Percentiles rank a stretch among this genome's conserved stretches.
phyloP scores from a whole-genome alignment of 2,329 filamentous ascomycete genomes.

The Atkinsonella hypoxylon region DNA sequence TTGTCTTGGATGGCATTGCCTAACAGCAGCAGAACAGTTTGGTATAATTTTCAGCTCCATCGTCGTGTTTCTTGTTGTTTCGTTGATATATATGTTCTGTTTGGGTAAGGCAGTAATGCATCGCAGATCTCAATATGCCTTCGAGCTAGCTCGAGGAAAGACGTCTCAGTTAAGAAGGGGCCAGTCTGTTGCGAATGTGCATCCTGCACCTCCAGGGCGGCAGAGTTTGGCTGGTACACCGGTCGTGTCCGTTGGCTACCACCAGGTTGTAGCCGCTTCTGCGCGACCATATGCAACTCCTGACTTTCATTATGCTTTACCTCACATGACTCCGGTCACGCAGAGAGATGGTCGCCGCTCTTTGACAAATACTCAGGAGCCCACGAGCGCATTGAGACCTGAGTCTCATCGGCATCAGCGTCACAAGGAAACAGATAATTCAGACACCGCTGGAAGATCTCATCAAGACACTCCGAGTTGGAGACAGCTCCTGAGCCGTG shows the following conservation, averaged over 20 bases:
- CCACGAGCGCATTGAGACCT: not conserved
- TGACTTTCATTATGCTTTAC: not conserved
- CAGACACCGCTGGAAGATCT: not conserved
- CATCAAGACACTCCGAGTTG: slow-evolving; percentile 13
- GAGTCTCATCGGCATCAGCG: not conserved
- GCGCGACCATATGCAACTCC: not conserved
- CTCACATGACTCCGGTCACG: not conserved
- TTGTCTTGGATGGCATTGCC: slow-evolving; percentile 27
- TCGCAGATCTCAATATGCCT: not conserved
- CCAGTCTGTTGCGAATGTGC: not conserved
- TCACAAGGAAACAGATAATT: not conserved
- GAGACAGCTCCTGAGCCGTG: slow-evolving; percentile 16
- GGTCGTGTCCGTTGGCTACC: not conserved
- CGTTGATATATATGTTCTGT: slow-evolving; percentile 23
- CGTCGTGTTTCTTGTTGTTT: slow-evolving; percentile 16
- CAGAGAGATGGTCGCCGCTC: not conserved
- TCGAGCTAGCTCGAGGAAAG: not conserved
- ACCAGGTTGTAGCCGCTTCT: not conserved
- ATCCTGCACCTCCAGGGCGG: not conserved
- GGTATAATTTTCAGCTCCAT: slow-evolving; percentile 28
- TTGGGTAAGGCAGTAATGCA: slow-evolving; percentile 14
- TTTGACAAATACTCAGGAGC: not conserved
- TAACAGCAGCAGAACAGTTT: slow-evolving; percentile 23
- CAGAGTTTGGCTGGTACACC: not conserved
- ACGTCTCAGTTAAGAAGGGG: not conserved